Base-by-base conservation (phyloP, 371 early-diverging fungal species). In the Batkoa obscura region DNA sequence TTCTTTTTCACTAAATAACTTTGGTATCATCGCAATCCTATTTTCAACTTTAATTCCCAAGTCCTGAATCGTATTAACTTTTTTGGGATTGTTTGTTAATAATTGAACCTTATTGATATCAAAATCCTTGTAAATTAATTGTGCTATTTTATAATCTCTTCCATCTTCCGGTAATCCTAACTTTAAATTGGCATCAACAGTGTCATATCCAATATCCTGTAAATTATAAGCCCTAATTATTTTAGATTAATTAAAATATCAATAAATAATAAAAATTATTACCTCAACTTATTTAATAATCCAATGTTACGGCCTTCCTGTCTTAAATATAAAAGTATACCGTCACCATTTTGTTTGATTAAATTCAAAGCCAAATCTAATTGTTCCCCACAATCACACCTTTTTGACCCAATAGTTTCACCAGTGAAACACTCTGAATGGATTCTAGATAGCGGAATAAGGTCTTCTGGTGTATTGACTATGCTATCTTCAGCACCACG, bases 291-390 rank as follows among this genome's bases (percentile, higher is more conserved):
- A 47, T 94, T 91, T 43, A 79, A 64, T 54, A 96, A 66, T 0
- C 97, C 97, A 60, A 96, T 96, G 23, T 89, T 89, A 46, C 97
- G 76, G 47, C 97, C 97, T 65, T 96, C 97, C 67, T 96, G 97
- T 48, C 86, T 76, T 63, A 96, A 68, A 65, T 96, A 96, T 0
- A 96, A 78, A 59, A 96, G 79, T 10, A 94, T 86, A 31, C 94
- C 94, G 4, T 81, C 65, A 1, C 88, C 86, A 54, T 82, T 85
- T 39, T 67, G 64, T 54, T 80, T 76, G 74, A 95, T 93, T 61
- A 79, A 67, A 37, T 81, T 74, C 90, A 96, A 90, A 0, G 97
- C 89, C 60, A 84, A 84, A 50, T 89, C 83, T 53, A 96, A 70
- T 64, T 96, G 94, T 58, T 92, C 85, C 33, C 87, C 94, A 70